Percentiles rank a stretch among this genome's conserved stretches.
phyloP scores from a whole-genome alignment of 2,329 filamentous ascomycete genomes.

The Capronia americana region DNA sequence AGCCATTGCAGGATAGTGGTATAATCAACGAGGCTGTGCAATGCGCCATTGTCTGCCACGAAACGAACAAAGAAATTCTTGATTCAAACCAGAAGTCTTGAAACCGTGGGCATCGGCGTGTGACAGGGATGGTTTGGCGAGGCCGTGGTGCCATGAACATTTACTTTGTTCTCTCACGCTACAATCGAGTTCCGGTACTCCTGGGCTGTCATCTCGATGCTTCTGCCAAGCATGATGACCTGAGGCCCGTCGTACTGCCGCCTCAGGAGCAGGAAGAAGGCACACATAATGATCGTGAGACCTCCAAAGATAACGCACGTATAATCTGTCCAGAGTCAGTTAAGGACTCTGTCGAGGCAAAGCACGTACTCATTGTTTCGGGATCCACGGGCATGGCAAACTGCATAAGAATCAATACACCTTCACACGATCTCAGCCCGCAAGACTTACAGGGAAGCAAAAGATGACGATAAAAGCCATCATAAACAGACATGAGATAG shows the following conservation, averaged over 20 bases:
- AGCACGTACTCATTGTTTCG: constrained; percentile 51
- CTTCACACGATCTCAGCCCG: background rate
- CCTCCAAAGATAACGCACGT: constrained; percentile 59
- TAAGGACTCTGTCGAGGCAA: no score
- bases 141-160: background rate
- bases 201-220: constrained; percentile 22
- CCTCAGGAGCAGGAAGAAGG: constrained; percentile 47
- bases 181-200: constrained; percentile 22
- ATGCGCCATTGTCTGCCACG: constrained; percentile 2
- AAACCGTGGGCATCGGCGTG: background rate
- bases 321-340: constrained; percentile 47
- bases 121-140: background rate
- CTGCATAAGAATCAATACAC: constrained; percentile 9
- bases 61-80: constrained; percentile 1
- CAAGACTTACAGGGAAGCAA: constrained; percentile 58
- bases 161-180: background rate
- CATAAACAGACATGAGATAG: constrained; percentile 59
- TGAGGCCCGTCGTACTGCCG: constrained; percentile 18
- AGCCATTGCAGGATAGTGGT: background rate
- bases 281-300: constrained; percentile 55
- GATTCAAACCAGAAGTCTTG: background rate
- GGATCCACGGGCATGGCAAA: constrained; percentile 50
- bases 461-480: constrained; percentile 63
- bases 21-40: constrained; percentile 3
- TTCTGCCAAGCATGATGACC: constrained; percentile 21